These are phyloP conservation scores for Neurospora sp. DNA, from an alignment of 495 filamentous ascomycete genomes.

Conservation along the genomic window DNA sequence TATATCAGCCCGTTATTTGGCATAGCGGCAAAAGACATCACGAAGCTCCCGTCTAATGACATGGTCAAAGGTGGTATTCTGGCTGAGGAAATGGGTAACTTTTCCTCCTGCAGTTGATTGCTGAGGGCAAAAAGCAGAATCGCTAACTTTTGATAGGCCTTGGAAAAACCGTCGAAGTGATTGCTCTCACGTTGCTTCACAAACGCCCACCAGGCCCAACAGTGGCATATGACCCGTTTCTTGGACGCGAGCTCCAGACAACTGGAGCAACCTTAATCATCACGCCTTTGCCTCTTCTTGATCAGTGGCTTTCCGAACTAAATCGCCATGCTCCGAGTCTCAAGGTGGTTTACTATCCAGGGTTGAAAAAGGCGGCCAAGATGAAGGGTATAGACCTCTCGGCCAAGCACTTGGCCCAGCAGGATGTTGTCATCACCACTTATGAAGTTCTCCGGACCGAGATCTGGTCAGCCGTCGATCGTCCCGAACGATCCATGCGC, in stretches of 20 bases:
- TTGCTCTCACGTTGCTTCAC: conserved; percentile 63
- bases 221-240: conserved; percentile 15
- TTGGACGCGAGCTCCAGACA: conserved; percentile 27
- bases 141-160: conserved; percentile 32
- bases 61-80: conserved; percentile 57
- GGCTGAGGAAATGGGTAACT: conserved; percentile 77
- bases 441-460: conserved; percentile 71
- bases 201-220: conserved; percentile 16
- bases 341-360: conserved; percentile 34
- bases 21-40: conserved; percentile 44
- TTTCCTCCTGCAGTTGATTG: not conserved
- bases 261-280: conserved; percentile 75
- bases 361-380: conserved; percentile 30
- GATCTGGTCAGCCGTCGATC: conserved; percentile 59
- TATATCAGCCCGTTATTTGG: conserved; percentile 55
- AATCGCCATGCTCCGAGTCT: conserved; percentile 44
- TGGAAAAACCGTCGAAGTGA: conserved; percentile 88
- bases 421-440: conserved; percentile 80
- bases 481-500: conserved; percentile 56
- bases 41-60: conserved; percentile 33
- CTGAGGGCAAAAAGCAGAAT: not conserved
- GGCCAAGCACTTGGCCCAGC: conserved; percentile 39
- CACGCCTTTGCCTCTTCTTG: conserved; percentile 65
- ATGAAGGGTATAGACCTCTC: conserved; percentile 22
- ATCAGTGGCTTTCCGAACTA: conserved; percentile 84